Evolutionary conservation across 345 rosid genomes (phyloP).

Genomic region (Cardamine resedifolia): DNA sequence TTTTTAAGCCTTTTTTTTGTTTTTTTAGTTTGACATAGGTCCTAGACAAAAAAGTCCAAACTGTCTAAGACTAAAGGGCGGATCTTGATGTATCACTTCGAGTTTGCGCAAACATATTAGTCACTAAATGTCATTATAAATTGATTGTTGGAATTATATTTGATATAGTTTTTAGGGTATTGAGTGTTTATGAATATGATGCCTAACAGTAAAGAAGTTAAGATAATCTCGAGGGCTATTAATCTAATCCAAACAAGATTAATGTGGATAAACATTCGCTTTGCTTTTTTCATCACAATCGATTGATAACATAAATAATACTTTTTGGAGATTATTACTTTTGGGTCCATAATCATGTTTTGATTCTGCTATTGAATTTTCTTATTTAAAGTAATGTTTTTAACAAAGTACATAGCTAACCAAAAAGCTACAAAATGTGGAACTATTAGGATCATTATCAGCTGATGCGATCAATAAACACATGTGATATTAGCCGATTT

Average conservation of each 20-base stretch:
- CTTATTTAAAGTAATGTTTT: neutral
- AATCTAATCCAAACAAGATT: constrained; percentile 17
- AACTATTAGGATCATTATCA: neutral
- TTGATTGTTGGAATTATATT: neutral
- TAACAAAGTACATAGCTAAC: neutral
- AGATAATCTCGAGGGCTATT: constrained; percentile 4
- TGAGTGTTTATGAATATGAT: neutral
- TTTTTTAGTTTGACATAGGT: too few relatives aligned
- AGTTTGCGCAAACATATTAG: constrained; percentile 16
- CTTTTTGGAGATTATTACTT: neutral
- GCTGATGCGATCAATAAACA: neutral
- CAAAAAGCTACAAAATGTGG: neutral
- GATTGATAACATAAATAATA: neutral
- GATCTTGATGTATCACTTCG: too few relatives aligned
- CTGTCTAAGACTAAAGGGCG: too few relatives aligned
- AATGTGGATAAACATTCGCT: neutral
- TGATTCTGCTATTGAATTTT: neutral
- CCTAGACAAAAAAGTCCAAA: too few relatives aligned
- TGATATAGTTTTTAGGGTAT: too few relatives aligned
- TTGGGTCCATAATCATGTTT: neutral
- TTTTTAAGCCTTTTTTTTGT: too few relatives aligned
- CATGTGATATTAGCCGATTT: neutral
- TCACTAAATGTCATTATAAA: constrained; percentile 12
- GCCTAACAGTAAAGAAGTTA: constrained; percentile 6
- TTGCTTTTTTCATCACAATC: constrained; percentile 4